Evolutionary conservation across 495 filamentous ascomycete species (phyloP), one percentile per base, ranked within the genome.

Genomic region (Daldinia concentrica): DNA sequence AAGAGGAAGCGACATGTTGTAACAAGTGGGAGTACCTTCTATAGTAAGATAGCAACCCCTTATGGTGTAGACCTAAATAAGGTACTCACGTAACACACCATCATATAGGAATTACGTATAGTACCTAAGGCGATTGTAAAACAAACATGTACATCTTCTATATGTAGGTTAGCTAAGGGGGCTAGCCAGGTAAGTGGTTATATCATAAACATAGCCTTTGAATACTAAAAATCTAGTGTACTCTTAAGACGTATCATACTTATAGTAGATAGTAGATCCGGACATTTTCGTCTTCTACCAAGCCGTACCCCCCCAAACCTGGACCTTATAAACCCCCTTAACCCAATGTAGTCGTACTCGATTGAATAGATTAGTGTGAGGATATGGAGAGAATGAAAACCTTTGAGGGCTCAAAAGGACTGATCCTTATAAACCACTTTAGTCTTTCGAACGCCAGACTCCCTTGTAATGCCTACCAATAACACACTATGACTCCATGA

Each of bases 381-480:
- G 55, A 71, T 58, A 48, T 19, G 30, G 55, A 67, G 41, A 63
- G 24, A 45, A 61, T 50, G 63, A 64, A 64, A 71, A 67, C 56
- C 37, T 62, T 39, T 64, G 50, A 11, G 56, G 64, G 55, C 14
- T 64, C 48, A 57, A 45, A 71, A 55, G 55, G 55, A 69, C 45
- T 66, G 62, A 64, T 60, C 72, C 66, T 56, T 61, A 71, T 71
- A 55, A 74, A 74, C 64, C 62, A 56, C 56, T 54, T 41, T 63
- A 68, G 62, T 78, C 74, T 78, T 76, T 55, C 66, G 24, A 78
- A 76, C 76, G 74, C 76, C 76, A 58, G 54, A 76, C 76, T 74
- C 76, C 76, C 63, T 61, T 76, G 61, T 57, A 72, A 76, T 78
- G 76, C 74, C 66, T 43, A 48, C 45, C 62, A 56, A 58, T 61